phyloP scores from a whole-genome alignment of 1,284 basidiomycete species.

The Puccinia hordei region DNA sequence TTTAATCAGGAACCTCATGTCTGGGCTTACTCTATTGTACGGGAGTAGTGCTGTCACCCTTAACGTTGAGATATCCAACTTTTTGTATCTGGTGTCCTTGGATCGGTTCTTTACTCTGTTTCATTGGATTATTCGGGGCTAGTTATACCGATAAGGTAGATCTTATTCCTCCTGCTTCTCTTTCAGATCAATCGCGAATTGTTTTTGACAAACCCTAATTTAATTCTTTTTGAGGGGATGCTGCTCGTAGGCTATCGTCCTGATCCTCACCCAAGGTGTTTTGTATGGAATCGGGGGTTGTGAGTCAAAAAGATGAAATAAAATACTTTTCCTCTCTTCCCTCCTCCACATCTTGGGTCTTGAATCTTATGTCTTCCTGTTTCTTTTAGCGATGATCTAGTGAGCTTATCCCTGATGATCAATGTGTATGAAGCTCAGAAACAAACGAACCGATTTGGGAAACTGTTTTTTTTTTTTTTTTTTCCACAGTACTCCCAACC shows the following conservation, averaged over 20 bases:
- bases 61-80: conserved; percentile 4
- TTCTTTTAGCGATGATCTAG: conserved; percentile 32
- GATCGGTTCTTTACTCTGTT: conserved; percentile 33
- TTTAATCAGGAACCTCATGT: conserved; percentile 35
- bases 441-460: not conserved
- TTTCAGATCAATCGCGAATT: not conserved
- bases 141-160: conserved; percentile 36
- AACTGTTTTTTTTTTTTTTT: no score
- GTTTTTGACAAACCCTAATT: not conserved
- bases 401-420: conserved; percentile 1
- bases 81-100: conserved; percentile 29
- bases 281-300: conserved; percentile 42
- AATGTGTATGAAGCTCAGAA: not conserved
- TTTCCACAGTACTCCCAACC: conserved; percentile 24
- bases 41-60: conserved; percentile 24
- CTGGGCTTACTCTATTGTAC: conserved; percentile 26
- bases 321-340: not conserved
- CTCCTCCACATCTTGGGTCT: not conserved
- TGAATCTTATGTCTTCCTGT: not conserved
- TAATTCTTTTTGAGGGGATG: not conserved
- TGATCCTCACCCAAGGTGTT: conserved; percentile 38
- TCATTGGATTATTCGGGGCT: conserved; percentile 13
- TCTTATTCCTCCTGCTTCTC: not conserved
- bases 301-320: conserved; percentile 16
- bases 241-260: not conserved